Base-by-base conservation (phyloP, 2,329 filamentous ascomycete species). In the Botrytis galanthina region DNA sequence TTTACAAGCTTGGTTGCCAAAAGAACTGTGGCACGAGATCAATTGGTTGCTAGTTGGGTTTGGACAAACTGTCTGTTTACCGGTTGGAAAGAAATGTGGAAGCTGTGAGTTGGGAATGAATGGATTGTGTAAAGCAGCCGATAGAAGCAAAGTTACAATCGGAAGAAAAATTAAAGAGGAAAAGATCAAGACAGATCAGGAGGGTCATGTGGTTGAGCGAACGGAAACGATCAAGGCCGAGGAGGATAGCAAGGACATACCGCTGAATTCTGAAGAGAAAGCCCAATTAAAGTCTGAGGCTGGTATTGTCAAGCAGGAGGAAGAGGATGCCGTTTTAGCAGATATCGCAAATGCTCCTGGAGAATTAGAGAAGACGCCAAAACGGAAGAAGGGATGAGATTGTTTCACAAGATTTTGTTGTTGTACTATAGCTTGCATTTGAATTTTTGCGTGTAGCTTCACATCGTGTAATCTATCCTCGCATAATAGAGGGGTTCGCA, bases 21-120 rank as follows among this genome's bases (percentile, higher is more conserved):
- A 81, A 77, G 90, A 92, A 48, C 87, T 88, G 75, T 93, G 91
- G 91, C 89, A 91, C 82, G 90, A 92, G 78, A 93, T 93, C 77
- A 93, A 93, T 79, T 89, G 90, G 82, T 80, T 93, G 76, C 83
- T 93, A 26, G 91, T 93, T n/a, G 91, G 91, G 0, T 85, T 92
- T 75, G 91, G 91, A 1, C 91, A 93, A 83, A 92, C 88, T 1
- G 86, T 91, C 42, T 93, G 91, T 82, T 81, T 91, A 74, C 90
- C 91, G 10, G 86, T 92, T 2, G 90, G 90, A 0, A 73, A 78
- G 20, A 89, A 87, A 77, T 99, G 96, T 83, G 94, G 93, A 29
- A 91, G 96, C 67, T 99, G 96, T 83, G 92, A 92, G 76, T 83
- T 98, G 67, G 93, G 93, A 0, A 84, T 92, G 32, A 86, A 86